Percentiles rank a stretch among this genome's conserved stretches.
These are phyloP conservation scores for Globisporangium middletonii DNA, from an alignment of 352 stramenopile genomes.

Conservation along the genomic window DNA sequence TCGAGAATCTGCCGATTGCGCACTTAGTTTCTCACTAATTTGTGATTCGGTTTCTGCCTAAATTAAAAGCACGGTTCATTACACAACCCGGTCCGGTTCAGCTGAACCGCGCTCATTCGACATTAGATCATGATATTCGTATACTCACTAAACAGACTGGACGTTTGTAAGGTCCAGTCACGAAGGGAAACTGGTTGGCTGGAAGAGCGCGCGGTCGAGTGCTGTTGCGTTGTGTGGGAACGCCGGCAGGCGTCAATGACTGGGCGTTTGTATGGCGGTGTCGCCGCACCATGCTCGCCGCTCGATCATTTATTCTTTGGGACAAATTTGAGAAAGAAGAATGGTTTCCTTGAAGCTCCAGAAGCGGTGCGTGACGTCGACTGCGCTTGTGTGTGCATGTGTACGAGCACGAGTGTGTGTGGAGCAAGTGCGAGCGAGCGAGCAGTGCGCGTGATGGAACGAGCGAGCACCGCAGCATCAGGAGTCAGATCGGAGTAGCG, in stretches of 20 bases:
- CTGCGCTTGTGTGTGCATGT: neutral
- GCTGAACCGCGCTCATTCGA: neutral
- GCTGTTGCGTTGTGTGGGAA: neutral
- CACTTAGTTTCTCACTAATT: no score
- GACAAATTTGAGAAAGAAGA: constrained; percentile 77
- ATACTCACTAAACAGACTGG: no score
- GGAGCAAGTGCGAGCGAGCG: neutral
- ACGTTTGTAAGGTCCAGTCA: no score
- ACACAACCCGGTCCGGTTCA: no score
- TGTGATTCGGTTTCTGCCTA: no score
- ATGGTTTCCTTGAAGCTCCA: constrained; percentile 89
- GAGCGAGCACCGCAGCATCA: neutral
- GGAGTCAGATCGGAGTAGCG: neutral
- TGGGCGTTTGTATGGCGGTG: constrained; percentile 16
- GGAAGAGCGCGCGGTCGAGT: neutral
- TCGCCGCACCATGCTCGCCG: neutral
- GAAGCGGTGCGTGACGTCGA: constrained; percentile 68
- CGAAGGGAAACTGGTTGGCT: constrained; percentile 12
- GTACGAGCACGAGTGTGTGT: neutral
- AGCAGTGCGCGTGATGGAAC: neutral
- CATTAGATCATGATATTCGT: neutral
- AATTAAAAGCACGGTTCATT: no score
- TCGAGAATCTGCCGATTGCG: no score
- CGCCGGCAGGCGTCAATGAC: neutral
- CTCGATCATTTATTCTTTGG: constrained; percentile 69